Evolutionary conservation across 1,284 basidiomycete species (phyloP).

Genomic region (Ceraceosorus guamensis): DNA sequence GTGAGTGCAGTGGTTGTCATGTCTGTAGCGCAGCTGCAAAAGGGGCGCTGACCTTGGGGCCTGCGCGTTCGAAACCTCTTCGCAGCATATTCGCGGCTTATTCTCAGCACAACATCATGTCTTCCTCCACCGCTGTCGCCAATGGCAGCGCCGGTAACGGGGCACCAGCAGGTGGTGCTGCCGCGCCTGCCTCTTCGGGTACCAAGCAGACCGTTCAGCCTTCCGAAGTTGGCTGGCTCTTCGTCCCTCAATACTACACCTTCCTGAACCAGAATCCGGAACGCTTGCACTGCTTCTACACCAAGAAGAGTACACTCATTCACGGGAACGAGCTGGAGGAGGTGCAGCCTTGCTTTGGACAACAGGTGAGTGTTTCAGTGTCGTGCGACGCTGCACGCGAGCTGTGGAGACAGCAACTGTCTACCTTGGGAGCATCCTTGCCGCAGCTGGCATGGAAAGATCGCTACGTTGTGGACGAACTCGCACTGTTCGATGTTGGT

Average conservation of each 20-base stretch:
- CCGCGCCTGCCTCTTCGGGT: conserved; percentile 9
- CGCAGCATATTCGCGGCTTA: too few species aligned
- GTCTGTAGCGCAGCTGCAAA: too few species aligned
- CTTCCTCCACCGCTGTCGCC: conserved; percentile 13
- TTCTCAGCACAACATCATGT: background rate
- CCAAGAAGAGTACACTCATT: conserved; percentile 82
- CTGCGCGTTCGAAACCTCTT: too few species aligned
- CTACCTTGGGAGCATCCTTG: too few species aligned
- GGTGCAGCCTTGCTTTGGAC: conserved; percentile 74
- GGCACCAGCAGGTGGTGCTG: conserved; percentile 13
- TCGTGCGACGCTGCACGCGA: background rate
- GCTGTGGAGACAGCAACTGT: too few species aligned
- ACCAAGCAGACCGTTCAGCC: conserved; percentile 26
- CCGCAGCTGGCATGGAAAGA: too few species aligned
- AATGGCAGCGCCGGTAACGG: conserved; percentile 7
- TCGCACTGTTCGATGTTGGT: background rate
- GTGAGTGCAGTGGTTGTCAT: too few species aligned
- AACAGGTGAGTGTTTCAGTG: conserved; percentile 56
- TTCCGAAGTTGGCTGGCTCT: conserved; percentile 48
- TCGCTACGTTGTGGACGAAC: too few species aligned
- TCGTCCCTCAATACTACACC: conserved; percentile 56
- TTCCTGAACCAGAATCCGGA: conserved; percentile 96
- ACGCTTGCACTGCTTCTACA: conserved; percentile 98
- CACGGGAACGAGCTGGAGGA: conserved; percentile 72
- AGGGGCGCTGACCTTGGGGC: too few species aligned